Percentiles rank a stretch among this genome's conserved stretches.
These are phyloP conservation scores for Nakazawaea wyomingensis DNA, from an alignment of 805 yeast genomes.

Conservation along the genomic window DNA sequence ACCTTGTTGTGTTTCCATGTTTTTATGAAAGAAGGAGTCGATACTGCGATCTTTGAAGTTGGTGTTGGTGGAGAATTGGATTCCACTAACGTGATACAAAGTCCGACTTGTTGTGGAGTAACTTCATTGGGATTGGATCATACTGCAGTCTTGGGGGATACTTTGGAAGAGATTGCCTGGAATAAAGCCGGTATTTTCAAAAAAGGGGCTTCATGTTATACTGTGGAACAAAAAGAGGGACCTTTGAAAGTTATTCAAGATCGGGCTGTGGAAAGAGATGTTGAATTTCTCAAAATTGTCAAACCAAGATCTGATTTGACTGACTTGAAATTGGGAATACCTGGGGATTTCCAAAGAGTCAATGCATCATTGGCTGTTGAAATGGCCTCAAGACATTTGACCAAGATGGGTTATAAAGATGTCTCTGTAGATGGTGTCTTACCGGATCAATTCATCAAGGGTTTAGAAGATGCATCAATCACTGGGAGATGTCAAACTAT, in stretches of 20 bases:
- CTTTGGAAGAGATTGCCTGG: constrained; percentile 90
- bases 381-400: constrained; percentile 58
- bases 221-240: constrained; percentile 52
- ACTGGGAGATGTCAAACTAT: constrained; percentile 93
- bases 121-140: constrained; percentile 90
- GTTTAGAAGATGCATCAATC: constrained; percentile 72
- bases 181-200: constrained; percentile 94
- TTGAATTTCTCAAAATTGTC: constrained; percentile 47
- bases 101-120: constrained; percentile 83
- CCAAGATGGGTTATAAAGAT: constrained; percentile 33
- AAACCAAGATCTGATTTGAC: constrained; percentile 34
- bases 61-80: constrained; percentile 98
- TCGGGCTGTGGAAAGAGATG: constrained; percentile 63
- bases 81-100: constrained; percentile 82
- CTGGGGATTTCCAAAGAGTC: constrained; percentile 76
- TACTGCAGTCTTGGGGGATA: constrained; percentile 77
- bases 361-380: constrained; percentile 88
- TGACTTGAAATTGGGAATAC: constrained; percentile 58
- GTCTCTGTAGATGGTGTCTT: constrained; percentile 23
- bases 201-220: constrained; percentile 55
- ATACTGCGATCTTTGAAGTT: constrained; percentile 92
- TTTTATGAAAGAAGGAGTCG: constrained; percentile 82
- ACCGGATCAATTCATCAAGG: constrained; percentile 48
- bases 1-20: constrained; percentile 89
- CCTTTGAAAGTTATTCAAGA: constrained; percentile 52